These are phyloP conservation scores for Silybum marianum DNA, from an alignment of 129 eudicot genomes.

Conservation along the genomic window DNA sequence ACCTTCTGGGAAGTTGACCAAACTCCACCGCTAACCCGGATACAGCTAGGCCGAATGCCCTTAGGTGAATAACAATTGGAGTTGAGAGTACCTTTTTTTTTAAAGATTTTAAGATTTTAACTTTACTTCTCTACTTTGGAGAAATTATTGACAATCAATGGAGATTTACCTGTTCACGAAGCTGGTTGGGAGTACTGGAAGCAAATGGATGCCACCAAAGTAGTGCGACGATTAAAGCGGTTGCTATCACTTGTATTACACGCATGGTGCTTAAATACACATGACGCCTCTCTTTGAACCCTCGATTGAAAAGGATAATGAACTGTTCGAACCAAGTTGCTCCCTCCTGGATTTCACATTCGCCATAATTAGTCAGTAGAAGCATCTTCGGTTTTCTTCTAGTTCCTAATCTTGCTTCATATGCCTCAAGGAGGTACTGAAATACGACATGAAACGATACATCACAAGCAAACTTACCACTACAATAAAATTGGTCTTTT, in stretches of 20 bases:
- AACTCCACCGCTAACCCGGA: no score
- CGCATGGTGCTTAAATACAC: constrained; percentile 38
- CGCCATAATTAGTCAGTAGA: neutral
- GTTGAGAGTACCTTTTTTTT: neutral
- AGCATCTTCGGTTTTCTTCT: constrained; percentile 7
- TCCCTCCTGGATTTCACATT: constrained; percentile 23
- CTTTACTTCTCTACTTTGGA: neutral
- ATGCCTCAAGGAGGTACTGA: constrained; percentile 37
- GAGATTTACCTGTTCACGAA: neutral
- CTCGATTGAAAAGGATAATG: constrained; percentile 32
- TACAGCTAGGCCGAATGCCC: neutral
- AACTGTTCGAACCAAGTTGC: constrained; percentile 44
- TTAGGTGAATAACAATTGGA: neutral
- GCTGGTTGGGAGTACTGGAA: constrained; percentile 9
- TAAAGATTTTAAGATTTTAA: neutral
- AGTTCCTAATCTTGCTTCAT: constrained; percentile 30
- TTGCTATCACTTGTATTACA: constrained; percentile 33
- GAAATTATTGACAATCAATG: no score
- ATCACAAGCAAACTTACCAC: neutral
- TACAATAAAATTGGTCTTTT: neutral
- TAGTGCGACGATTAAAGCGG: constrained; percentile 35
- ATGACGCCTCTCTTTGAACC: constrained; percentile 38
- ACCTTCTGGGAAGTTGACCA: neutral
- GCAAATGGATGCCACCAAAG: constrained; percentile 39
- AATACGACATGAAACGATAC: neutral